Base-by-base conservation (phyloP, 1,139 yeast species). In the Arxiozyma telluris region DNA sequence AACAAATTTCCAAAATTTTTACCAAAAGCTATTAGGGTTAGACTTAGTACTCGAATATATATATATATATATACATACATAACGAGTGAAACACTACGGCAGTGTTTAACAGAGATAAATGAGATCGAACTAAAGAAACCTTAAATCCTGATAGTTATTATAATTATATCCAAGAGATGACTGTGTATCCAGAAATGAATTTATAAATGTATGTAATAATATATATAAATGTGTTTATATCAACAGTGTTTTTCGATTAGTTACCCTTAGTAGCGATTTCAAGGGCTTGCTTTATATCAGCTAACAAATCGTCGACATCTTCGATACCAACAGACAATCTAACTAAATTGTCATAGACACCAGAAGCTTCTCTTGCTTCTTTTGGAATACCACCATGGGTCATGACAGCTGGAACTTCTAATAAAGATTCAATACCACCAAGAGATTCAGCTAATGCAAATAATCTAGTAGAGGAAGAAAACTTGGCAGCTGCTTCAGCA, bases 371-470 rank as follows among this genome's bases (percentile, higher is more conserved):
- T 73, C 96, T 83, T 66, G 82, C 84, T 54, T 76, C 88, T 71
- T 79, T 78, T 66, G 95, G 91, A 71, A 89, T 87, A 68, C 96
- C 96, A 55, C 94, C 94, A 66, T 88, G 96, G 63, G 96, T 88
- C 96, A 88, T 88, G 54, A 84, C 82, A 55, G 96, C 95, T 52
- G 96, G 96, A 52, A 88, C 93, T 73, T 88, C 96, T 60, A 87
- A 75, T 68, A 88, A 78, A 25, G 93, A 84, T 74, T 89, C 96
- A 62, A 88, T 84, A 64, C 96, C 96, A 63, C 96, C 96, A 57
- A 88, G 79, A 41, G 95, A 87, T 74, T 88, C 96, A 57, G 96
- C 96, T 66, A 88, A 78, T 27, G 94, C 84, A 76, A 88, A 88
- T 59, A 87, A 72, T 73, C 84, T 81, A 60, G 95, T 86, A 50